phyloP scores from a whole-genome alignment of 768 basidiomycete genomes.

The Cyclocybe cylindracea region DNA sequence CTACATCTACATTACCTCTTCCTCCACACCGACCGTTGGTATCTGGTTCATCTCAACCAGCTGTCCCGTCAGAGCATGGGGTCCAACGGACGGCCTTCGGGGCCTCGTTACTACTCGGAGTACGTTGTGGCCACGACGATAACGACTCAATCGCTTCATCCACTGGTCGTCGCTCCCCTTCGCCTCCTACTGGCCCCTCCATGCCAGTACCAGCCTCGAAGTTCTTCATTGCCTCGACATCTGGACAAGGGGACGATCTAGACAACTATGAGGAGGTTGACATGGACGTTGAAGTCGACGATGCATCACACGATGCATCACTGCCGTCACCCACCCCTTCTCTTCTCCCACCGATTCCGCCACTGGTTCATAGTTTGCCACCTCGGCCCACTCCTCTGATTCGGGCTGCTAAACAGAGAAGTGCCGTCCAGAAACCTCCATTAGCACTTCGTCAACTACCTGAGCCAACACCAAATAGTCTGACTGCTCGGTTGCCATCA shows the following conservation, averaged over 20 bases:
- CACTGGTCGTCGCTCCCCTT: slow-evolving; percentile 4
- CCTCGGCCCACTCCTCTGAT: neutral
- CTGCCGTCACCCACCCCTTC: neutral
- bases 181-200: neutral
- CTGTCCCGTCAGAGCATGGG: no score
- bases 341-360: neutral
- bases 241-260: slow-evolving; percentile 12
- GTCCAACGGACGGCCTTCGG: slow-evolving; percentile 12
- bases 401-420: neutral
- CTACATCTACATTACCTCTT: no score
- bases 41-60: no score
- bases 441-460: neutral
- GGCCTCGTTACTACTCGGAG: slow-evolving; percentile 11
- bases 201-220: neutral
- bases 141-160: slow-evolving; percentile 25
- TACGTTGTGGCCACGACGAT: slow-evolving; percentile 16
- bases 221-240: slow-evolving; percentile 1
- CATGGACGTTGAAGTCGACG: slow-evolving; percentile 20
- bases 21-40: no score
- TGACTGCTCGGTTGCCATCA: neutral
- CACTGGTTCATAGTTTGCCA: slow-evolving; percentile 1
- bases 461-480: neutral
- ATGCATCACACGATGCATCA: slow-evolving; percentile 1
- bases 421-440: neutral
- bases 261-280: slow-evolving; percentile 20